A percentile compares a stretch with the other conserved stretches of the same genome.
phyloP scores from a whole-genome alignment of 208 protist genomes.

The Tritrichomonas foetus region DNA sequence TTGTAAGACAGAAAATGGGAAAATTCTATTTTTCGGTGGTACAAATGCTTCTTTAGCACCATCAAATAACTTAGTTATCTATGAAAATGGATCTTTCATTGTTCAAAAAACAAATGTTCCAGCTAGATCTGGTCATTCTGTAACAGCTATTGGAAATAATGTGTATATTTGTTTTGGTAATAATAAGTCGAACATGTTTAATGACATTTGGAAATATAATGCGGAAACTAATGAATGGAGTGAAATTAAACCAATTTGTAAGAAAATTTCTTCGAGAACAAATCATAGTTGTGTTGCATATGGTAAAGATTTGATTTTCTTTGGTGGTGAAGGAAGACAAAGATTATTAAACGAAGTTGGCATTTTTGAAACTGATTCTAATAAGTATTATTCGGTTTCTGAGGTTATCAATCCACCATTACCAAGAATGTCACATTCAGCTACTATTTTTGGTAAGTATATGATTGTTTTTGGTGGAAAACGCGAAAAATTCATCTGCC shows the following conservation, averaged over 20 bases:
- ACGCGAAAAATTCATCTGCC: background rate
- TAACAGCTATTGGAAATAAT: background rate
- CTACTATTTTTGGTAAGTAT: background rate
- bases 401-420: background rate
- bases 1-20: background rate
- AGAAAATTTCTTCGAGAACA: background rate
- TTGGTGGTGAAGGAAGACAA: background rate
- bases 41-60: background rate
- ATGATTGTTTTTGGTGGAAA: background rate
- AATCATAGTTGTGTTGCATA: constrained; percentile 1
- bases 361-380: background rate
- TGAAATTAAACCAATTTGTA: too few species aligned
- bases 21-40: background rate
- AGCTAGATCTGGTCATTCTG: background rate
- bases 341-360: background rate
- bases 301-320: background rate
- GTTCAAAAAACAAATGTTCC: background rate
- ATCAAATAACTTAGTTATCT: background rate
- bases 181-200: background rate
- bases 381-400: background rate
- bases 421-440: background rate
- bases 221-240: background rate
- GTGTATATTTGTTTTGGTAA: constrained; percentile 11
- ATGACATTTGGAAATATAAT: background rate
- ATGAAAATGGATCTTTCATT: background rate